Base-by-base conservation (phyloP, 495 filamentous ascomycete species). In the Xylaria cubensis region DNA sequence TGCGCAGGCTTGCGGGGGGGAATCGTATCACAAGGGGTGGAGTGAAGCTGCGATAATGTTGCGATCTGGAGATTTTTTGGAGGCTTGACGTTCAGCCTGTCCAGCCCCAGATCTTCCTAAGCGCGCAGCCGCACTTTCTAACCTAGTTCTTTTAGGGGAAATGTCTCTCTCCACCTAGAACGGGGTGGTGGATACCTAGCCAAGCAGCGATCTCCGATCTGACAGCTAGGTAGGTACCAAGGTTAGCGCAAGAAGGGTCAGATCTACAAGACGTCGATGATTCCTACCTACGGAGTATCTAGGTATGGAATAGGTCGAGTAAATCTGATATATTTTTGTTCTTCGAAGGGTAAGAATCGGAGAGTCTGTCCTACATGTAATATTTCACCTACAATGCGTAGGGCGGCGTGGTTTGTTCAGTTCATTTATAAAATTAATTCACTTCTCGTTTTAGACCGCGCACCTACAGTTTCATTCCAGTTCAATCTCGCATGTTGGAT, bases 61-160 rank as follows among this genome's bases (percentile, higher is more conserved):
- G 34, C 34, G 24, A 46, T 42, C 21, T 64, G 61, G 69, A 48
- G 61, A 21, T 71, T 71, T 67, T 71, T 71, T 67, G 65, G 69
- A 70, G 69, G 69, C 50, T 71, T 26, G 48, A 71, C 34, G 17
- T 64, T 59, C 66, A 64, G 59, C 59, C 58, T 61, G 17, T 39
- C 24, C 19, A 29, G 24, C 66, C 17, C 36, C 32, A 39, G 46
- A 66, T 53, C 46, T 19, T n/a, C 32, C 19, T 66, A 66, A 51
- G 64, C 64, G 46, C 42, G 21, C 24, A 65, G 44, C 63, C 63
- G 63, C 63, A 21, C 21, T 24, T 51, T 51, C 50, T 10, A 26
- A 26, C 50, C 50, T 53, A 10, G 24, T 21, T 53, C 24, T 53
- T 53, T 53, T 13, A 1, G 50, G 50, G 21, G 12, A 6, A 53